Evolutionary conservation across 2,329 filamentous ascomycete genomes (phyloP), one percentile per base, ranked within the genome.

Genomic region (Ophiosphaerella herpotricha): DNA sequence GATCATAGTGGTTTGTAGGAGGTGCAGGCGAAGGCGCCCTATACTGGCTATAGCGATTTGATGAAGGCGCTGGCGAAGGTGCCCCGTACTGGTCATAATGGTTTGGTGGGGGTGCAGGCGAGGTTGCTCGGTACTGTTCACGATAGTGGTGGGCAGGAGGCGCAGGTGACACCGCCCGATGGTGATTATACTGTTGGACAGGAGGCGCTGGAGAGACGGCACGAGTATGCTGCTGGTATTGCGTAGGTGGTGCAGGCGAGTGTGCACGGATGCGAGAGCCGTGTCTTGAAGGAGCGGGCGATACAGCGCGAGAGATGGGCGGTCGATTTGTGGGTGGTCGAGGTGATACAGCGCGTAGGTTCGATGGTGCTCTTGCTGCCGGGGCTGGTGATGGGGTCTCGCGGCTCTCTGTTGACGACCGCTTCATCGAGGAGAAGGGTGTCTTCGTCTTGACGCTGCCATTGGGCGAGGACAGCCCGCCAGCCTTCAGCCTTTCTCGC

Each of bases 341-440:
- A 7, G 77, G 77, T 34, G 77, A 77, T 4, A 74, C 68, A 29
- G 75, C 71, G 45, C 71, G 71, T 26, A 73, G 60, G 42, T 68
- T 60, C 16, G 64, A 67, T n/a, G 52, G 54, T 24, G 40, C 49
- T 40, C 55, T 49, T 12, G 63, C 49, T 9, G 59, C 34, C 7
- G 68, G 64, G 7, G 60, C 64, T 2, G 70, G 66, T 8, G 64
- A 67, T 2, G 67, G 61, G 24, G 58, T 66, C 16, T 71, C 66
- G n/a, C 66, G 60, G 42, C 66, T 70, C 41, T 72, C 70, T 2
- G 55, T 66, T 8, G 70, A 72, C 21, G 75, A 73, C 39, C 76
- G 70, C 71, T 80, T 80, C 78, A 81, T 81, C 39, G 78, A 78
- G 41, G 77, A 77, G 53, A 77, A 80, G 14, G 78, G 78, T 49